Evolutionary conservation across 202 grass and related monocot species (phyloP).

Genomic region (Alloteropsis angusta): DNA sequence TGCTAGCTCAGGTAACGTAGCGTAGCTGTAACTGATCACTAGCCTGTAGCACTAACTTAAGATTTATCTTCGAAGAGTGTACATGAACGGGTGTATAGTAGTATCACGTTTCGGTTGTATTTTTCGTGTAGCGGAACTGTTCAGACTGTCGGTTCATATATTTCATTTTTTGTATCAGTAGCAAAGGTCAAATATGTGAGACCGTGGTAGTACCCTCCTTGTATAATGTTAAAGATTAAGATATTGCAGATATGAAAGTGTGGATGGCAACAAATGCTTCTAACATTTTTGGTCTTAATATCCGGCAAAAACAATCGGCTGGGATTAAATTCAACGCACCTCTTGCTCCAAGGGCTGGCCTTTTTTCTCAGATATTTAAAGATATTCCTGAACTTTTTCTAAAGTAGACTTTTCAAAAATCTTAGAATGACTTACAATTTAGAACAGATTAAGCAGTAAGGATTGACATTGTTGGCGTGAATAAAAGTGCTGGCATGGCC

Average conservation of each 20-base stretch:
- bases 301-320: background rate
- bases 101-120: background rate
- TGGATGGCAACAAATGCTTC: background rate
- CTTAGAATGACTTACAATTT: too few species aligned
- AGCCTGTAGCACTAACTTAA: background rate
- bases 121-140: background rate
- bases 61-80: background rate
- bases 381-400: background rate
- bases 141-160: background rate
- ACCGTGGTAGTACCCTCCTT: background rate
- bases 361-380: background rate
- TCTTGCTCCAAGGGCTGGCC: background rate
- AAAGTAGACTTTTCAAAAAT: too few species aligned
- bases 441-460: too few species aligned
- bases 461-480: background rate
- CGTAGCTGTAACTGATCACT: background rate
- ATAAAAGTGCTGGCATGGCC: background rate
- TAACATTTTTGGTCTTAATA: background rate
- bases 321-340: background rate
- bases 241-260: background rate
- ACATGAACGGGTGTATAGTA: background rate
- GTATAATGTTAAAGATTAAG: background rate
- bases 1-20: background rate
- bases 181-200: background rate
- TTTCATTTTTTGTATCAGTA: background rate